Base-by-base conservation (phyloP, 225 moss, liverwort and hornwort genomes). In the Marchantia paleacea region DNA sequence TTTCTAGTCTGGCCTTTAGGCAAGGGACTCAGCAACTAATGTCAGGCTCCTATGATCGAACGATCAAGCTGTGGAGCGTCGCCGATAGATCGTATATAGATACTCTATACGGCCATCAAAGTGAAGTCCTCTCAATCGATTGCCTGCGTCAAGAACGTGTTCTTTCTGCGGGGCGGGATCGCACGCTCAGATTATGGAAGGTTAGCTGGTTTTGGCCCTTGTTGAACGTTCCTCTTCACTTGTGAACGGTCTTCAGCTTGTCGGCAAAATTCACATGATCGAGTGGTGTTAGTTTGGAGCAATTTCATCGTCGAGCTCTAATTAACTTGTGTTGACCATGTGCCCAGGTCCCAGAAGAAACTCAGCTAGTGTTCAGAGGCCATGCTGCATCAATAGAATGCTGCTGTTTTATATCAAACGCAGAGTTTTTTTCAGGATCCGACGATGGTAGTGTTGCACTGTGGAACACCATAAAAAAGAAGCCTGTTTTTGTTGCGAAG, bases 21-120 rank as follows among this genome's bases (percentile, higher is more conserved):
- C 94, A 95, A 85, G 99, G 99, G 80, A 99, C 99, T 51, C 94
- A 99, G 72, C 92, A 99, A 86, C 87, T 99, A 73, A 92, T 99
- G 84, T 99, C 99, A 63, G 90, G 91, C 72, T 91, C 99, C 50
- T 79, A 85, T 51, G 99, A 99, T 86, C 95, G 99, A 64, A 92
- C 91, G 24, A 82, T 99, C 67, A 99, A 99, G 85, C 80, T 99
- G 64, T 99, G 99, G 99, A 99, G 95, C 80, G 91, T 92, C 81
- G 99, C 95, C 72, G 95, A 95, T 79, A 91, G 95, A 69, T 92
- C 99, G 4, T 99, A 99, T 69, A 90, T 95, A 50, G 99, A 99
- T 78, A 95, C 95, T 51, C 85, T 99, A 1, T 92, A 83, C 73
- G 99, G 99, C 73, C 99, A 99, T 70, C 92, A 89, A 75, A 95